A percentile compares a stretch with the other conserved stretches of the same genome.
Conservation (phyloP, 148 eudicot species). For the Cornus controversa region DNA sequence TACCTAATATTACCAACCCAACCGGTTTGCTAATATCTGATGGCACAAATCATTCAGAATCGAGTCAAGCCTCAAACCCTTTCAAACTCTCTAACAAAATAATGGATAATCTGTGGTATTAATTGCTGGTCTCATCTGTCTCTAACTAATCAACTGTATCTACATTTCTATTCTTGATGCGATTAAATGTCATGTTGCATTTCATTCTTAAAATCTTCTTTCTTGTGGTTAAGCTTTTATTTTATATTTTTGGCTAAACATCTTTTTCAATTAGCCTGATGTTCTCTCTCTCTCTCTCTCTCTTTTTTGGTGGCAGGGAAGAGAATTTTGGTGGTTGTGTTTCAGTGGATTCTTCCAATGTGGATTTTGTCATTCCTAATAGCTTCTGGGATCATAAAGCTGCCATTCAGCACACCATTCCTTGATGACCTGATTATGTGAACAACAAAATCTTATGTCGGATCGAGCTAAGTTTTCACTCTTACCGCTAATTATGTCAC, state of each 20-base stretch:
- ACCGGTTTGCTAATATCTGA: not conserved
- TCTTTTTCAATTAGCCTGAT: not conserved
- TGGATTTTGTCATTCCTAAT: slow-evolving; percentile 61
- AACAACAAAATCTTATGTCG: not conserved
- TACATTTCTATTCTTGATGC: slow-evolving; percentile 1
- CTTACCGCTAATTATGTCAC: not conserved
- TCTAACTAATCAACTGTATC: not conserved
- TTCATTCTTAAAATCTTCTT: not conserved
- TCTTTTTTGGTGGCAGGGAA: slow-evolving; percentile 37
- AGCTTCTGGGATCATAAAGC: slow-evolving; percentile 53
- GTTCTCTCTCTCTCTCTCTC: not conserved
- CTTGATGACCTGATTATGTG: slow-evolving; percentile 65
- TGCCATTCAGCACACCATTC: slow-evolving; percentile 50
- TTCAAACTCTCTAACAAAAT: no score
- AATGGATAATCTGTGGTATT: not conserved
- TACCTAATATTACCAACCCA: not conserved
- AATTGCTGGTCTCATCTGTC: not conserved
- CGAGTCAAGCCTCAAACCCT: not conserved
- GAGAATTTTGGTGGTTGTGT: slow-evolving; percentile 46
- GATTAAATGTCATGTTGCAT: not conserved
- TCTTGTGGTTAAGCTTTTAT: not conserved
- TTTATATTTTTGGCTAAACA: not conserved
- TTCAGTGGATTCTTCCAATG: slow-evolving; percentile 54
- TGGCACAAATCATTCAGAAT: not conserved
- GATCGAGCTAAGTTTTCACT: not conserved